Evolutionary conservation across 1,139 yeast species (phyloP), one percentile per base, ranked within the genome.

Genomic region (Protomyces arabidopsidicola): DNA sequence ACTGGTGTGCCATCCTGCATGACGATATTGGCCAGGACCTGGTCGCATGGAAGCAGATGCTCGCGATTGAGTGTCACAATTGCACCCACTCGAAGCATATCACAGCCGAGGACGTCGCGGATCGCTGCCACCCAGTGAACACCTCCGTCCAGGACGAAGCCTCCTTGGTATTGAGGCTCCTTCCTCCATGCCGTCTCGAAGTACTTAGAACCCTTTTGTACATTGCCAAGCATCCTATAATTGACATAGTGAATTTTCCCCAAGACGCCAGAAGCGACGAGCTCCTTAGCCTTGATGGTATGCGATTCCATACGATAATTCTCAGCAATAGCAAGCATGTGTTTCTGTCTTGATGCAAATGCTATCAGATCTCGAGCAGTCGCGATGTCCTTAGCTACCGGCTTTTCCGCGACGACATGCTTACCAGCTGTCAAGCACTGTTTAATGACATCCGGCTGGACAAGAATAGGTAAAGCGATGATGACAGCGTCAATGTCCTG

Each of bases 101-200:
- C 64, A 22, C 65, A 53, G 34, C 68, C 69, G 18, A 65, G 55
- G 14, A 68, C 60, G 60, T 59, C 57, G 34, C 71, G 67, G 39
- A 70, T 64, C 18, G 66, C 63, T 27, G 72, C 71, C 10, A 68
- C 60, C 45, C 63, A 64, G 55, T 70, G 72, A n/a, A 70, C 72
- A n/a, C 71, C 72, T 12, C 71, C 72, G 51, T 70, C 72, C 18
- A 70, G 64, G n/a, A 70, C 52, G 58, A 69, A 70, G 12, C 72
- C 72, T 8, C 72, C 72, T 50, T 69, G 71, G 59, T 69, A 69
- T 39, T 69, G 66, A 24, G 72, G 72, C 31, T 63, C 67, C 65
- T 68, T 66, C 16, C 72, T 65, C 72, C 72, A 70, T 24, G 65
- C 64, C 5, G 72, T 69, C 45, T 67, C 67, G 53, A 65, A 69